Percentiles rank a stretch among this genome's conserved stretches.
phyloP scores from a whole-genome alignment of 768 basidiomycete species.

The Boletellus emodensis region DNA sequence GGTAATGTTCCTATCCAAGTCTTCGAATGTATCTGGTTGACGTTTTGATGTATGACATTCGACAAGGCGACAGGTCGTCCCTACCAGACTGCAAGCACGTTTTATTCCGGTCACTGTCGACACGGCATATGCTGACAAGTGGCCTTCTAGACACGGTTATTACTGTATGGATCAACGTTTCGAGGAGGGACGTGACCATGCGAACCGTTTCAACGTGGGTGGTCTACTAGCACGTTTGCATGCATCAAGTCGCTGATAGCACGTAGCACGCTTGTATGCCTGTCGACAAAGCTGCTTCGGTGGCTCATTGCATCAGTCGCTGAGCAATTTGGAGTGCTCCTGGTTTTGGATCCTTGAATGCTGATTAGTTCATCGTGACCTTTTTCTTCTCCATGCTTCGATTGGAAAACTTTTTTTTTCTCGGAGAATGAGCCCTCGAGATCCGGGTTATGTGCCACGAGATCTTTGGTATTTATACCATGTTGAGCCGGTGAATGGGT shows the following conservation, averaged over 20 bases:
- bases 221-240: not conserved
- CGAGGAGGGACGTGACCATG: conserved; percentile 8
- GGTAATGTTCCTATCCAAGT: not conserved
- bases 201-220: conserved; percentile 11
- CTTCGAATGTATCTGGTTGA: too few relatives aligned
- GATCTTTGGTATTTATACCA: too few relatives aligned
- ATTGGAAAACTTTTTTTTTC: too few relatives aligned
- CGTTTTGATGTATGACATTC: not conserved
- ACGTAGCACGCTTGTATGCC: conserved; percentile 9
- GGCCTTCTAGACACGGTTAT: conserved; percentile 6
- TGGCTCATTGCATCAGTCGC: not conserved
- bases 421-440: too few relatives aligned
- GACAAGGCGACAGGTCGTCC: not conserved
- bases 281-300: not conserved
- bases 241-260: not conserved
- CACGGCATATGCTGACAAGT: not conserved
- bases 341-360: too few relatives aligned
- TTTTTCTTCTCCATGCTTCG: too few relatives aligned
- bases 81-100: conserved; percentile 9
- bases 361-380: too few relatives aligned
- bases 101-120: not conserved
- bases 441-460: too few relatives aligned
- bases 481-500: too few relatives aligned
- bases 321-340: too few relatives aligned
- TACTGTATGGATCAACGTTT: conserved; percentile 12